Evolutionary conservation across 148 eudicot genomes (phyloP).

Genomic region (Polygonum maritimum): DNA sequence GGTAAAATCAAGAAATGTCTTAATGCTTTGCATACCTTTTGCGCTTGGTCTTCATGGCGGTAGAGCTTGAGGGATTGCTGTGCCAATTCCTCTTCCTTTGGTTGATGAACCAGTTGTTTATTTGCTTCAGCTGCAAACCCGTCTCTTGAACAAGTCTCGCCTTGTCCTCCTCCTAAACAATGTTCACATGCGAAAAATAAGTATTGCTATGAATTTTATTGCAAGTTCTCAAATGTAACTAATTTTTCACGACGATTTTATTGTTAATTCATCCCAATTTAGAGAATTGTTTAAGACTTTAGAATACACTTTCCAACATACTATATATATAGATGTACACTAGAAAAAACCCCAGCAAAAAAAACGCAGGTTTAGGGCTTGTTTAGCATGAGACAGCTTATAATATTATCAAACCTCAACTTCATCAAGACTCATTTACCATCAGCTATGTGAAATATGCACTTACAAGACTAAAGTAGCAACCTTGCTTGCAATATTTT

Average conservation of each 20-base stretch:
- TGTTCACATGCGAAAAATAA: neutral
- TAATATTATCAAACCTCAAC: no score
- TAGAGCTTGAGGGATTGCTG: constrained; percentile 71
- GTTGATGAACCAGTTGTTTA: constrained; percentile 95
- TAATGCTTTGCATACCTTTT: constrained; percentile 41
- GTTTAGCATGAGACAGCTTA: neutral
- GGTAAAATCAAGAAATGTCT: neutral
- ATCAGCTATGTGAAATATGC: neutral
- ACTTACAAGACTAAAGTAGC: neutral
- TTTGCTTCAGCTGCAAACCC: constrained; percentile 87
- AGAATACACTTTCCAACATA: no score
- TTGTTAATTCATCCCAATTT: no score
- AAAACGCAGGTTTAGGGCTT: neutral
- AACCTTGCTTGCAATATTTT: neutral
- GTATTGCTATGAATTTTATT: neutral
- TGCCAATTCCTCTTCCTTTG: constrained; percentile 97
- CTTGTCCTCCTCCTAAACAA: constrained; percentile 82
- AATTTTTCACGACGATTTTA: no score
- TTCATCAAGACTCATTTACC: no score
- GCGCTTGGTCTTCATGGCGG: constrained; percentile 65
- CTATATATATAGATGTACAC: neutral
- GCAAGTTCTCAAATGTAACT: no score
- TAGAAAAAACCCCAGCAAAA: neutral
- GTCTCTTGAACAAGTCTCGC: constrained; percentile 92
- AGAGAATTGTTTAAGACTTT: no score